These are phyloP conservation scores for Plectosphaerella plurivora DNA, from an alignment of 2,329 filamentous ascomycete species.

Conservation along the genomic window DNA sequence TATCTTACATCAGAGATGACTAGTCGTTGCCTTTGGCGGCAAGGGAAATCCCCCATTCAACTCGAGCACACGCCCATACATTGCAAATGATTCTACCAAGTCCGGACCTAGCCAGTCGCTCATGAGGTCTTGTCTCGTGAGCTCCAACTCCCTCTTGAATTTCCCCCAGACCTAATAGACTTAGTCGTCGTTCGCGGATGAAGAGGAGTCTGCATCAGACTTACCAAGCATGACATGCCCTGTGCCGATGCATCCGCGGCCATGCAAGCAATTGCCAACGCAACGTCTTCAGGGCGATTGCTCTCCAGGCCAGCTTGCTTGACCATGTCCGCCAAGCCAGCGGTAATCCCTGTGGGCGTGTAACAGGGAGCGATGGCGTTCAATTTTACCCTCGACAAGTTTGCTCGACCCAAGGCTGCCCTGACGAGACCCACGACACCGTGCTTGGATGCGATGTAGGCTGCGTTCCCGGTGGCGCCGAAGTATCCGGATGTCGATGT, in stretches of 20 bases:
- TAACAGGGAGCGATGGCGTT: background rate
- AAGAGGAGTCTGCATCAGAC: background rate
- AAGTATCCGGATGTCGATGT: constrained; percentile 14
- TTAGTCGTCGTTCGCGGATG: background rate
- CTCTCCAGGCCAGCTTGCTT: background rate
- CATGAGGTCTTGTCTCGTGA: background rate
- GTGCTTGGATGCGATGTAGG: constrained; percentile 15
- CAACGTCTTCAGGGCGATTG: background rate
- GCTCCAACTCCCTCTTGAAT: background rate
- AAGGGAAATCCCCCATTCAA: too few species aligned
- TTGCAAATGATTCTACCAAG: too few species aligned
- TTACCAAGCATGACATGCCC: background rate
- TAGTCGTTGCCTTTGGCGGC: too few species aligned
- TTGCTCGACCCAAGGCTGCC: background rate
- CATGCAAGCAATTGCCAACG: background rate
- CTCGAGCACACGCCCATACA: too few species aligned
- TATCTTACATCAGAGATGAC: too few species aligned
- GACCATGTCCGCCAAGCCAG: background rate
- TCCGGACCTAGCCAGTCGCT: too few species aligned
- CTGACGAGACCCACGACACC: constrained; percentile 12
- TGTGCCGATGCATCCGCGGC: background rate
- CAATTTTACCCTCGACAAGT: background rate
- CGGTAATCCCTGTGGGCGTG: background rate
- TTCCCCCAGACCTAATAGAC: background rate
- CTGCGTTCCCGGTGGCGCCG: constrained; percentile 10